Evolutionary conservation across 768 basidiomycete species (phyloP), one percentile per base, ranked within the genome.

Genomic region (Macrocybe gigantea): DNA sequence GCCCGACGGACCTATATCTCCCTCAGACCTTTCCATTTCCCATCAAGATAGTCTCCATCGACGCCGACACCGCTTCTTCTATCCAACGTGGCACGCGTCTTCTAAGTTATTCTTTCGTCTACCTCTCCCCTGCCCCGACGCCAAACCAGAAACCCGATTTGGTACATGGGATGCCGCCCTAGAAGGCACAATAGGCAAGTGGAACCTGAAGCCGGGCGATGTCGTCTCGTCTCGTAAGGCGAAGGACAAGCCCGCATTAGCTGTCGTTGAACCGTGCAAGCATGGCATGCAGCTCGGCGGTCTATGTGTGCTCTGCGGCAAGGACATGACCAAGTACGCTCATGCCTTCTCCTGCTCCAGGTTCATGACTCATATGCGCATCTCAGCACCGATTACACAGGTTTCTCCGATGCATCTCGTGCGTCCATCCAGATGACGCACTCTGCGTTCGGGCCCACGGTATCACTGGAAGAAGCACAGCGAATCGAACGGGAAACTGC

Each of bases 361-460:
- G n/a, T 35, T 29, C 30, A 14, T 7, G n/a, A 12, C 31, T 47
- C 47, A 46, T 11, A 45, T 32, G 40, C 33, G 22, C 6, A 13
- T 46, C 22, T 32, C 45, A 73, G 93, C 48, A 74, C 78, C 54
- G 93, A 94, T 69, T 93, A 93, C 61, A 88, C 84, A 0, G 92
- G 90, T 29, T 88, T 84, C 71, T 86, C 87, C 14, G 89, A 93
- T 67, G 79, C 88, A 36, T 82, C 84, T 33, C 82, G 92, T 49
- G 93, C 93, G 43, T 83, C 81, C 41, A 93, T 95, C 54, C 88
- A 87, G 62, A 94, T 98, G 86, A 92, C 88, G 6, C 94, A 99
- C 66, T 89, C 88, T 49, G 87, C 90, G 38, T 82, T 85, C 53
- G 90, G 91, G 0, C 92, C 95, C 1, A 88, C 88, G 29, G 93